A percentile compares a stretch with the other conserved stretches of the same genome.
These are phyloP conservation scores for Talaromyces marneffei DNA, from an alignment of 2,329 filamentous ascomycete species.

Conservation along the genomic window DNA sequence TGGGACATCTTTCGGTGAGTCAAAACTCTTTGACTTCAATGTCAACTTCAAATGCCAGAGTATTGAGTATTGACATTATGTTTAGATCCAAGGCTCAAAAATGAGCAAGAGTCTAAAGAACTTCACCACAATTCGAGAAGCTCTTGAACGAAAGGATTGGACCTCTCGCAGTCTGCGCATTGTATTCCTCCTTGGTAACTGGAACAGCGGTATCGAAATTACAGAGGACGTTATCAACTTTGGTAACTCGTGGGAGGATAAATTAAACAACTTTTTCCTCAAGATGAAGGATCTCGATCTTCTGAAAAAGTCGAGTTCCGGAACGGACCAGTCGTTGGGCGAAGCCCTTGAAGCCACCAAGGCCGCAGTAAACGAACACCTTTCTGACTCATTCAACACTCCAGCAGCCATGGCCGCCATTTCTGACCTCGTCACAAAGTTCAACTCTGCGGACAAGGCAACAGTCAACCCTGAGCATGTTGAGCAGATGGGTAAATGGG, in stretches of 20 bases:
- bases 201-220: slow-evolving; percentile 89
- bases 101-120: slow-evolving; percentile 97
- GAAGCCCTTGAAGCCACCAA: slow-evolving; percentile 51
- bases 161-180: slow-evolving; percentile 75
- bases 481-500: slow-evolving; percentile 62
- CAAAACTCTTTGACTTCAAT: background rate
- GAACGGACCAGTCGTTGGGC: slow-evolving; percentile 39
- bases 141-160: slow-evolving; percentile 63
- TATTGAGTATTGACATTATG: background rate
- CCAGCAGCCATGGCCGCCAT: slow-evolving; percentile 72
- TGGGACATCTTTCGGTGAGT: slow-evolving; percentile 68
- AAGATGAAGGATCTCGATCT: slow-evolving; percentile 48
- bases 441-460: slow-evolving; percentile 55
- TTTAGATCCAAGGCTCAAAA: slow-evolving; percentile 72
- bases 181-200: slow-evolving; percentile 79
- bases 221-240: slow-evolving; percentile 72
- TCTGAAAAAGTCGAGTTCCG: slow-evolving; percentile 22
- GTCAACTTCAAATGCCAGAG: too few species aligned
- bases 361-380: slow-evolving; percentile 55
- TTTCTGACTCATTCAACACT: slow-evolving; percentile 85
- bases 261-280: slow-evolving; percentile 65
- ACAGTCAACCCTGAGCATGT: slow-evolving; percentile 44
- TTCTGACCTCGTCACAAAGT: slow-evolving; percentile 68
- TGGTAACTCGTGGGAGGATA: slow-evolving; percentile 72
- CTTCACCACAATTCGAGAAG: slow-evolving; percentile 87